Conservation (phyloP, 2,329 filamentous ascomycete species). For the Penicillium sp. region DNA sequence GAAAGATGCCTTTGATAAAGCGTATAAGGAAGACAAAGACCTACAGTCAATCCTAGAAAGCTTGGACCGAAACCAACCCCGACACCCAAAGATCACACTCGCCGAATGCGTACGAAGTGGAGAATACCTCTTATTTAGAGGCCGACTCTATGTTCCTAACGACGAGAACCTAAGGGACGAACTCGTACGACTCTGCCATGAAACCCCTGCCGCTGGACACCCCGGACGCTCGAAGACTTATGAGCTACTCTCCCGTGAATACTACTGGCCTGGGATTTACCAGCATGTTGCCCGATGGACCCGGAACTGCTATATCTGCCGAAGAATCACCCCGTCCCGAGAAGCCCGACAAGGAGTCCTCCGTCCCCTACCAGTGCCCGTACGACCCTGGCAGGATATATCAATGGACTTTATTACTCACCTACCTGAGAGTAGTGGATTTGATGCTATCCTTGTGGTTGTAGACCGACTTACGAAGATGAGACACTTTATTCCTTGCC, state of each 20-base stretch:
- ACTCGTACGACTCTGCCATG: not conserved
- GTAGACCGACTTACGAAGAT: conserved; percentile 12
- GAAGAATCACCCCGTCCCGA: not conserved
- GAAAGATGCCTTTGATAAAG: too few species aligned
- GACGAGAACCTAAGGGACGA: not conserved
- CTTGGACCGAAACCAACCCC: too few species aligned
- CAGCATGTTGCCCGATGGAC: not conserved
- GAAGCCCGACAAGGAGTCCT: not conserved
- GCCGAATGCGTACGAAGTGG: too few species aligned
- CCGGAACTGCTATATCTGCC: conserved; percentile 1
- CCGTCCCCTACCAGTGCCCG: conserved; percentile 1
- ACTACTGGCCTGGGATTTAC: not conserved
- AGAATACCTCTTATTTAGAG: too few species aligned
- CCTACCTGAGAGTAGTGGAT: not conserved
- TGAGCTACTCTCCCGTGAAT: not conserved
- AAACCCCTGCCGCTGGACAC: not conserved
- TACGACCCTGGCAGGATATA: conserved; percentile 5
- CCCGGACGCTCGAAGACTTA: not conserved
- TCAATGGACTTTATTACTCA: conserved; percentile 6
- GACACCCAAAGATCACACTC: too few species aligned
- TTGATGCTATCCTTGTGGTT: not conserved
- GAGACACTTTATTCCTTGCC: not conserved
- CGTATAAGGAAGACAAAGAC: too few species aligned
- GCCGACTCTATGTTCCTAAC: not conserved
- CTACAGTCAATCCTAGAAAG: too few species aligned